phyloP scores from a whole-genome alignment of 495 filamentous ascomycete genomes.

The Articulospora tetracladia region DNA sequence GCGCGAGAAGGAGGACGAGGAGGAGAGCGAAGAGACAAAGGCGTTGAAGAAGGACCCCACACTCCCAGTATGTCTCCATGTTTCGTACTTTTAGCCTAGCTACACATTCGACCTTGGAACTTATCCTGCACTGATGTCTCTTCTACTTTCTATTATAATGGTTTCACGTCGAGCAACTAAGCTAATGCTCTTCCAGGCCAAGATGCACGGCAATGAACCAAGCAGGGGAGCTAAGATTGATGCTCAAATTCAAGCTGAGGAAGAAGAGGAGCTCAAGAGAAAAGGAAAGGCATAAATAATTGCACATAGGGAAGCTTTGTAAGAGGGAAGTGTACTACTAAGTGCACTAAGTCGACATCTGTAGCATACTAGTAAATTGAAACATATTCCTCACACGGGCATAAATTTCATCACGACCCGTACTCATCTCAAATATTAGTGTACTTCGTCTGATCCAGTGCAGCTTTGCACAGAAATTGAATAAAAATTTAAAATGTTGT shows the following conservation, averaged over 20 bases:
- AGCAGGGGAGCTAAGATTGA: constrained; percentile 70
- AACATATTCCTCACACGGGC: too few relatives aligned
- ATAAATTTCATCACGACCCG: too few relatives aligned
- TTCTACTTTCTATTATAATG: neutral
- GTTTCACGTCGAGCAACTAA: neutral
- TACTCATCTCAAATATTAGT: too few relatives aligned
- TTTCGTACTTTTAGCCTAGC: neutral
- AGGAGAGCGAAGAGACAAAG: constrained; percentile 18
- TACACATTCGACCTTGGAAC: neutral
- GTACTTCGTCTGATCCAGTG: too few relatives aligned
- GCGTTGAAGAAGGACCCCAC: constrained; percentile 23
- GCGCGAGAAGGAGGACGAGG: constrained; percentile 18
- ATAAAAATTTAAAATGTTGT: too few relatives aligned
- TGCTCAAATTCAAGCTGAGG: constrained; percentile 62
- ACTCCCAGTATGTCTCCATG: constrained; percentile 17
- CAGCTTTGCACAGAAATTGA: too few relatives aligned
- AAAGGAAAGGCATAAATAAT: constrained; percentile 38
- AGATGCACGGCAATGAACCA: constrained; percentile 65
- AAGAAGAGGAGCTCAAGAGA: constrained; percentile 60
- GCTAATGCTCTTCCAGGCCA: constrained; percentile 46
- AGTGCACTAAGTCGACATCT: too few relatives aligned
- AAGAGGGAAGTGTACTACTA: neutral
- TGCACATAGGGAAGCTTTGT: neutral
- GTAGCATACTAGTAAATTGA: too few relatives aligned
- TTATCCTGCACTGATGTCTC: neutral